Evolutionary conservation across 345 rosid species (phyloP).

Genomic region (Stellera chamaejasme): DNA sequence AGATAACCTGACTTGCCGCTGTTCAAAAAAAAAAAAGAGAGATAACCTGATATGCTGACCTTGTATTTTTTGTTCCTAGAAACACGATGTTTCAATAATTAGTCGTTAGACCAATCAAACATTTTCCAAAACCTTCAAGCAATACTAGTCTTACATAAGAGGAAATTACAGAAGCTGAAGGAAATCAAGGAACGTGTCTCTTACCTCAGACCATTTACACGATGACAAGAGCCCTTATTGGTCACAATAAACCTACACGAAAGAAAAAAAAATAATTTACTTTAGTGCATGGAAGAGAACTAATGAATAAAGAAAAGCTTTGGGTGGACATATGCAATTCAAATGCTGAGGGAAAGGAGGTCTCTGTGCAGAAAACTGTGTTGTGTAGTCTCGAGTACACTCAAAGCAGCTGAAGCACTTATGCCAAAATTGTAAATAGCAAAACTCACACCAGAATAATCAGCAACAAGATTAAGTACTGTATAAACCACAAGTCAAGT

Average conservation of each 20-base stretch:
- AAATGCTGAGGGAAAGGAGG: not conserved
- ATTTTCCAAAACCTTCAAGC: too few species aligned
- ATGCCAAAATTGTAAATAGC: conserved; percentile 90
- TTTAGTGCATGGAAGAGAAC: not conserved
- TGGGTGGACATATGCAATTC: not conserved
- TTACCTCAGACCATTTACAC: conserved; percentile 64
- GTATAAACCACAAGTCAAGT: conserved; percentile 46
- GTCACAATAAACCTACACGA: conserved; percentile 75
- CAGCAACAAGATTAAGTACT: conserved; percentile 73
- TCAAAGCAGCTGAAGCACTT: conserved; percentile 28
- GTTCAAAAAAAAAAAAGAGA: too few species aligned
- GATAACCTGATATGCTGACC: conserved; percentile 25
- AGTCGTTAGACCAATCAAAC: not conserved
- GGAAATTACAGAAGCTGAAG: not conserved
- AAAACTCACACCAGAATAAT: conserved; percentile 67
- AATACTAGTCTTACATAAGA: not conserved
- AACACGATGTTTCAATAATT: not conserved
- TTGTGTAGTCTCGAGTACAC: not conserved
- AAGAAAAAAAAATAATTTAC: too few species aligned
- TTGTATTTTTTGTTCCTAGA: conserved; percentile 41
- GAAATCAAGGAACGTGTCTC: conserved; percentile 4
- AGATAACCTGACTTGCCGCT: too few species aligned
- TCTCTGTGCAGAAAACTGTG: not conserved
- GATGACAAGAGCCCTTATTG: conserved; percentile 83
- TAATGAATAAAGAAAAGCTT: not conserved